Percentiles rank a stretch among this genome's conserved stretches.
phyloP scores from a whole-genome alignment of 306 rosid species.

The Cicer judaicum region DNA sequence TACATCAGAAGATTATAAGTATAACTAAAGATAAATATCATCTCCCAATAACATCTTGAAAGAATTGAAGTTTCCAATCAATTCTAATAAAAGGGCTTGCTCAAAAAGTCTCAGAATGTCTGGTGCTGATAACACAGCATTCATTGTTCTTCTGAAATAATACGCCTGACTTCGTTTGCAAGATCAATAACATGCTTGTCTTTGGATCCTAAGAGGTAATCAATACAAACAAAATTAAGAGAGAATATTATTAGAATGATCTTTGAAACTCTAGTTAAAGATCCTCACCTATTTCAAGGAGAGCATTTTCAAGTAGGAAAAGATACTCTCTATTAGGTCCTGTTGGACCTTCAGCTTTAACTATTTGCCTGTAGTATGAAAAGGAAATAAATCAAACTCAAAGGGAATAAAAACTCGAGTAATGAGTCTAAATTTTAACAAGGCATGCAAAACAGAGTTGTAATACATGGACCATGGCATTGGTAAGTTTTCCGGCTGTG shows the following conservation, averaged over 20 bases:
- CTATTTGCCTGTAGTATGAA: conserved; percentile 64
- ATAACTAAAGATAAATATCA: neutral
- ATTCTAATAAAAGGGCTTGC: neutral
- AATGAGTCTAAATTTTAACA: neutral
- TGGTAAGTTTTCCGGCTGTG: too few species aligned
- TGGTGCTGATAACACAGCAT: conserved; percentile 28
- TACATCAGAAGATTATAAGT: conserved; percentile 7
- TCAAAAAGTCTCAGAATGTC: conserved; percentile 3
- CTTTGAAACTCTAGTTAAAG: neutral
- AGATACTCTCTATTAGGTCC: conserved; percentile 92
- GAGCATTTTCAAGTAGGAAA: conserved; percentile 82
- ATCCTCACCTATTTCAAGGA: conserved; percentile 68
- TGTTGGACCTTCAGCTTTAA: conserved; percentile 79
- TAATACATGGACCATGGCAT: conserved; percentile 23
- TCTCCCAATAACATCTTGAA: conserved; percentile 22
- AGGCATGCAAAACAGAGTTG: conserved; percentile 8
- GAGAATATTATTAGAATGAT: conserved; percentile 27
- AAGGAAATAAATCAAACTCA: neutral
- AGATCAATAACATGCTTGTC: conserved; percentile 80
- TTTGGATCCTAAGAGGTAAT: conserved; percentile 57
- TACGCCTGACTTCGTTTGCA: conserved; percentile 78
- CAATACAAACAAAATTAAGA: neutral
- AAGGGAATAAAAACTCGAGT: neutral
- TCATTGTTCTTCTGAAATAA: conserved; percentile 60
- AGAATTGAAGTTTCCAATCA: conserved; percentile 42